Evolutionary conservation across 495 filamentous ascomycete genomes (phyloP), one percentile per base, ranked within the genome.

Genomic region (Cercophora newfieldiana): DNA sequence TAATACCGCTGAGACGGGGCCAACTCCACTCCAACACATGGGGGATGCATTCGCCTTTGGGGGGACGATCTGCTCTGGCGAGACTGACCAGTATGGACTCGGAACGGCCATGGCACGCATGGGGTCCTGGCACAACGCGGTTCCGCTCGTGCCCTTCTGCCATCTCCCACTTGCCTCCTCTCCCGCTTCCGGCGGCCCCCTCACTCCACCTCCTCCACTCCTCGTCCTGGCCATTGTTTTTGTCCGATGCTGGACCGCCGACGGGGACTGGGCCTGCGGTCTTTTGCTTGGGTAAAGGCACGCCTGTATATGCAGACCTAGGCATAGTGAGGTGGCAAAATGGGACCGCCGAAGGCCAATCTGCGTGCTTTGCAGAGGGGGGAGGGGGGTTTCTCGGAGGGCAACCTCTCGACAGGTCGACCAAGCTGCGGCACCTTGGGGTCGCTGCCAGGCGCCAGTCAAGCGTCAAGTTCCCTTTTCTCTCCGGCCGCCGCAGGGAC

Each of bases 1-100:
- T 87, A 84, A 80, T 86, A 79, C 68, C 74, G 78, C 77, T 77
- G 84, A 80, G 83, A 82, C 82, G 83, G 82, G 82, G 81, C 76
- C 80, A 84, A 80, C 81, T 85, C 84, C 83, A 86, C 84, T 78
- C 80, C 81, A 72, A 77, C 80, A 80, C 80, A 81, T 79, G 74
- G 69, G 79, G 77, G 75, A 77, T 78, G 78, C 78, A 78, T 78
- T 74, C 66, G 66, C 73, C 74, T 60, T 75, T 75, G 68, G 60
- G 77, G 73, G 76, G 72, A 78, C 77, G 75, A 79, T 80, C 76
- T 80, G 74, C 54, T 72, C 67, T 80, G 77, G 78, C 78, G 78
- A 79, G 75, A 79, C 74, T 70, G 76, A 65, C 71, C 70, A 73
- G 71, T 74, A 67, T 71, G 66, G 67, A 66, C 72, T 66, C 74